phyloP scores from a whole-genome alignment of 192 early-diverging fungal species.

The Backusella westeae region DNA sequence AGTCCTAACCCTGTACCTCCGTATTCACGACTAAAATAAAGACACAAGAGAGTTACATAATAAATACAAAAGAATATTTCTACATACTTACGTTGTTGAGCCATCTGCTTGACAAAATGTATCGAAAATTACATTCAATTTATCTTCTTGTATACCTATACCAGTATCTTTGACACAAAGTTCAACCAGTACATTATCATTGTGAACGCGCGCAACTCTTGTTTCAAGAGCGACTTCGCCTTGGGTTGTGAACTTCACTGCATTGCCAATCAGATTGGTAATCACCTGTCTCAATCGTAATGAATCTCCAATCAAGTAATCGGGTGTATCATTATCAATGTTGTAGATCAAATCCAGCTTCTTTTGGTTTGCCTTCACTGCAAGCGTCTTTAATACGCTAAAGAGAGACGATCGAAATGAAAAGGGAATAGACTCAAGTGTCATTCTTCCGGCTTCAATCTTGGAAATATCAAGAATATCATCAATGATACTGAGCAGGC shows the following conservation, averaged over 20 bases:
- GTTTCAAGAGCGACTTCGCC: slow-evolving; percentile 63
- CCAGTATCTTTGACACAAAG: slow-evolving; percentile 79
- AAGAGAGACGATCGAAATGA: slow-evolving; percentile 60
- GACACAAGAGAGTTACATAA: not conserved
- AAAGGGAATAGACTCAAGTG: slow-evolving; percentile 69
- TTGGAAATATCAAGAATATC: slow-evolving; percentile 85
- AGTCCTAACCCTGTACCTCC: slow-evolving; percentile 86
- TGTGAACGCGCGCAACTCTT: slow-evolving; percentile 38
- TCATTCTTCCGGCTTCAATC: slow-evolving; percentile 84
- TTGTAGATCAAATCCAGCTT: slow-evolving; percentile 64
- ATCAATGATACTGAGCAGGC: slow-evolving; percentile 75
- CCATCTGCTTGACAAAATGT: slow-evolving; percentile 84
- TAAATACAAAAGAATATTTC: not conserved
- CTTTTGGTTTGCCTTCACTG: slow-evolving; percentile 74
- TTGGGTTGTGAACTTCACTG: slow-evolving; percentile 82
- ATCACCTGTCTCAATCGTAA: slow-evolving; percentile 75
- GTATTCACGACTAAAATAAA: slow-evolving; percentile 57
- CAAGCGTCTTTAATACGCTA: slow-evolving; percentile 68
- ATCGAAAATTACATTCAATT: slow-evolving; percentile 73
- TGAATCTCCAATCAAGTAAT: slow-evolving; percentile 72
- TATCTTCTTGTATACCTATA: slow-evolving; percentile 81
- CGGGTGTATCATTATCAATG: slow-evolving; percentile 68
- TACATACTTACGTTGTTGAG: slow-evolving; percentile 55
- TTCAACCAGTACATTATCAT: slow-evolving; percentile 53
- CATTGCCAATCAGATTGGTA: slow-evolving; percentile 81